Conservation (phyloP, 176 grass and related monocot species). For the Otatea glauca region DNA sequence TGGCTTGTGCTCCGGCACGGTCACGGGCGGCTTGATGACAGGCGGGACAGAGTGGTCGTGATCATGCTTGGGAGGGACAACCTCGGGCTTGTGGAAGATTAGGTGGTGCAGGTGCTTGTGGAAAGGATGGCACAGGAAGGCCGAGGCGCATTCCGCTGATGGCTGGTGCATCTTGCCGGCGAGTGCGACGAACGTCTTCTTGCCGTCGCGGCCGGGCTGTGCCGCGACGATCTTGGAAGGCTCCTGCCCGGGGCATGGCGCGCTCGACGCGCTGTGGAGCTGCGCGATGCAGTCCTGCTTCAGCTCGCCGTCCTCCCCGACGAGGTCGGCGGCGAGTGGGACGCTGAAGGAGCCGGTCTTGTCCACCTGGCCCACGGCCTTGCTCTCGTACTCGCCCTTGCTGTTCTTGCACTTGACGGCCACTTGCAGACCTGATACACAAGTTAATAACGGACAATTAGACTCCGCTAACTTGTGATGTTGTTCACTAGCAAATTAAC, state of each 20-base stretch:
- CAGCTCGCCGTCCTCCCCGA: constrained; percentile 46
- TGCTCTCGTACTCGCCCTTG: constrained; percentile 51
- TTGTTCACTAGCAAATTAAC: background rate
- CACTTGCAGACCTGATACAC: constrained; percentile 56
- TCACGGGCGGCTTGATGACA: background rate
- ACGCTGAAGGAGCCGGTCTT: constrained; percentile 52
- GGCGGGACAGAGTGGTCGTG: background rate
- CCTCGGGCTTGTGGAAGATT: constrained; percentile 3
- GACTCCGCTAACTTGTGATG: background rate
- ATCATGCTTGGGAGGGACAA: background rate
- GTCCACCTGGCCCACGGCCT: constrained; percentile 35
- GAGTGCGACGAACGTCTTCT: constrained; percentile 43
- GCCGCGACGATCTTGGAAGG: constrained; percentile 52
- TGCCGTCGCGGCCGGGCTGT: background rate
- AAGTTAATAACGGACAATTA: background rate
- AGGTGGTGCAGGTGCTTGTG: constrained; percentile 44
- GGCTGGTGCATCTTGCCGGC: constrained; percentile 46
- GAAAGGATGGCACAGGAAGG: constrained; percentile 32
- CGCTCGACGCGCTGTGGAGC: constrained; percentile 42
- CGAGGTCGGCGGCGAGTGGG: constrained; percentile 35
- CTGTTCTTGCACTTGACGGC: constrained; percentile 58
- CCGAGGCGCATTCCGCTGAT: constrained; percentile 59
- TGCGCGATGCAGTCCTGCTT: constrained; percentile 61
- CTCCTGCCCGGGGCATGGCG: constrained; percentile 53
- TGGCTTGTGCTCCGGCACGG: constrained; percentile 24